Percentiles rank a stretch among this genome's conserved stretches.
Evolutionary conservation across 257 asterid genomes (phyloP).

Genomic region (Solanum gandarillasii): DNA sequence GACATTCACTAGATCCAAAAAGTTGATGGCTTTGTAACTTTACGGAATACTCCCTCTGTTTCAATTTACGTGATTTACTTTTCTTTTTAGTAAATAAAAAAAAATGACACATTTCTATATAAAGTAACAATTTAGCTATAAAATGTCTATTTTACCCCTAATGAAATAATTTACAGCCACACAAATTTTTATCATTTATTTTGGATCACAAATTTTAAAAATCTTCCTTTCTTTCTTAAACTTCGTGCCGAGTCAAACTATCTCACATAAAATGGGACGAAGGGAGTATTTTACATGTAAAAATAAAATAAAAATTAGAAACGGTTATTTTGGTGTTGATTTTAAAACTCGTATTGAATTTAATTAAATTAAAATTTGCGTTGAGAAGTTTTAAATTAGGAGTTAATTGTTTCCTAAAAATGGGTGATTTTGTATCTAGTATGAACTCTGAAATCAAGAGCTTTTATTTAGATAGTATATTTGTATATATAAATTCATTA

Average conservation of each 20-base stretch:
- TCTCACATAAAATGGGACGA: too few species aligned
- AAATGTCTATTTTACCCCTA: accelerated
- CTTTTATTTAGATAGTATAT: neutral
- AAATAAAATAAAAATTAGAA: neutral
- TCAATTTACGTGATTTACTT: too few species aligned
- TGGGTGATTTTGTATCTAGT: neutral
- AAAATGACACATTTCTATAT: accelerated
- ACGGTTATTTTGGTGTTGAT: neutral
- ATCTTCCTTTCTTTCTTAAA: too few species aligned
- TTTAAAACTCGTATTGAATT: neutral
- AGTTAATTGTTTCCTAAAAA: neutral
- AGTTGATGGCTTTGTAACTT: neutral
- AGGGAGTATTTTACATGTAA: neutral
- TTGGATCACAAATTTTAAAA: too few species aligned
- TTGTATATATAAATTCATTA: too few species aligned
- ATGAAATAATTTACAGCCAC: too few species aligned
- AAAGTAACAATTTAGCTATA: too few species aligned
- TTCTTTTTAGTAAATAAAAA: too few species aligned
- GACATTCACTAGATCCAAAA: neutral
- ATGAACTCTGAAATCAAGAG: neutral
- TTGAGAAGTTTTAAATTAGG: neutral
- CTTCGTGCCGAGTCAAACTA: too few species aligned
- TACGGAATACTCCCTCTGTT: neutral
- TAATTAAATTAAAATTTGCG: neutral
- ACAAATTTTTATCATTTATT: too few species aligned